Evolutionary conservation across 768 basidiomycete species (phyloP), one percentile per base, ranked within the genome.

Genomic region (Asterophora parasitica): DNA sequence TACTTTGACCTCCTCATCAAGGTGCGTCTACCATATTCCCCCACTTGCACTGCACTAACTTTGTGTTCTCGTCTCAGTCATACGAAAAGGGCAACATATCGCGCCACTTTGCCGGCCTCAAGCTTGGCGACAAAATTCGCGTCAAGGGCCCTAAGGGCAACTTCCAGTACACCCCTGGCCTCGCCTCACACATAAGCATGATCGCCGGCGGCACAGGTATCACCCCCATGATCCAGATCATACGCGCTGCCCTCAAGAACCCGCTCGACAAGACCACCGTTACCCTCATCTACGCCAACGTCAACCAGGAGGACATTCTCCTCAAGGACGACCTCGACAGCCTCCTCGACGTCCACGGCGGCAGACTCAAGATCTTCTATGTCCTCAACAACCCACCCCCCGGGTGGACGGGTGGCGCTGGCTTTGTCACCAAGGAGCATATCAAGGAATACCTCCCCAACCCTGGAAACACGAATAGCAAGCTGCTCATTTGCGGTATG

Each of bases 1-100:
- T 80, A 87, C 70, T 98, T 99, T 65, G 94, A 97, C 67, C 82
- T 99, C 50, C 79, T 99, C 59, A 87, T 99, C 74, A 99, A 99
- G 85, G 93, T 4, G 11, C 26, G 5, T 26, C 10, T 31, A 16
- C 17, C 2, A 3, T n/a, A n/a, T n/a, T n/a, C n/a, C n/a, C n/a
- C n/a, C n/a, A n/a, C n/a, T n/a, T n/a, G n/a, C n/a, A n/a, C n/a
- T n/a, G n/a, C n/a, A n/a, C n/a, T n/a, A n/a, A n/a, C n/a, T n/a
- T n/a, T n/a, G n/a, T n/a, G n/a, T n/a, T n/a, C n/a, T n/a, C n/a
- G n/a, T n/a, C n/a, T n/a, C 60, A 96, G 94, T 81, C 92, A 6
- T 99, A 99, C 62, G 95, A 97, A 62, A 86, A 90, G 64, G 96
- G 96, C 50, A 98, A 98, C 75, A 90, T 99, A 63, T 98, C 96